These are phyloP conservation scores for Colletotrichum higginsianum DNA, from an alignment of 2,329 filamentous ascomycete genomes.

Conservation along the genomic window DNA sequence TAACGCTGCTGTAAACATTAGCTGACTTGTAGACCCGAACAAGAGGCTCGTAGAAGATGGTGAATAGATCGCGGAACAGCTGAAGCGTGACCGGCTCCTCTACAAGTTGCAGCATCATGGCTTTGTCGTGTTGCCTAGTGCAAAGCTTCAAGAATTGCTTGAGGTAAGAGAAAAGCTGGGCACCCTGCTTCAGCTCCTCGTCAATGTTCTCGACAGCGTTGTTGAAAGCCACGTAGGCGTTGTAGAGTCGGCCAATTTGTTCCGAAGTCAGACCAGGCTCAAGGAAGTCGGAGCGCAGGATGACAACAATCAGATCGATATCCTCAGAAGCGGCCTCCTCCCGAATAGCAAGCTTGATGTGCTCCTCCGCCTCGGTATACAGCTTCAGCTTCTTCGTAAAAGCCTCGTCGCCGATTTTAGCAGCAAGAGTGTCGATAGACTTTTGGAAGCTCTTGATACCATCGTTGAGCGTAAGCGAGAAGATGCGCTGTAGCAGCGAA, in stretches of 20 bases:
- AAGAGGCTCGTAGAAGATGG: slow-evolving; percentile 98
- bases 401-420: slow-evolving; percentile 85
- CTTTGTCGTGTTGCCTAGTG: slow-evolving; percentile 92
- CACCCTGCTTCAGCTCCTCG: slow-evolving; percentile 88
- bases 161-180: slow-evolving; percentile 92
- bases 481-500: slow-evolving; percentile 94
- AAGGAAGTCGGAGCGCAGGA: slow-evolving; percentile 85
- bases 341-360: slow-evolving; percentile 81
- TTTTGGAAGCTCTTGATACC: slow-evolving; percentile 90
- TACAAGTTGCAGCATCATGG: slow-evolving; percentile 96
- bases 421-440: slow-evolving; percentile 83
- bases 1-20: slow-evolving; percentile 97
- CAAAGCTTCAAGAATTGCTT: slow-evolving; percentile 96
- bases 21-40: slow-evolving; percentile 98
- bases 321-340: slow-evolving; percentile 80
- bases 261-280: slow-evolving; percentile 78
- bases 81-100: slow-evolving; percentile 98
- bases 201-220: slow-evolving; percentile 93
- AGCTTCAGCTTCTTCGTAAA: slow-evolving; percentile 86
- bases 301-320: slow-evolving; percentile 87
- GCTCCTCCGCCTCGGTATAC: slow-evolving; percentile 83
- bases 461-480: slow-evolving; percentile 91
- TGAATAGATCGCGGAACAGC: slow-evolving; percentile 95
- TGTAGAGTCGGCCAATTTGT: slow-evolving; percentile 89
- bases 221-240: slow-evolving; percentile 97